Base-by-base conservation (phyloP, 192 early-diverging fungal species). In the Mortierella antarctica region DNA sequence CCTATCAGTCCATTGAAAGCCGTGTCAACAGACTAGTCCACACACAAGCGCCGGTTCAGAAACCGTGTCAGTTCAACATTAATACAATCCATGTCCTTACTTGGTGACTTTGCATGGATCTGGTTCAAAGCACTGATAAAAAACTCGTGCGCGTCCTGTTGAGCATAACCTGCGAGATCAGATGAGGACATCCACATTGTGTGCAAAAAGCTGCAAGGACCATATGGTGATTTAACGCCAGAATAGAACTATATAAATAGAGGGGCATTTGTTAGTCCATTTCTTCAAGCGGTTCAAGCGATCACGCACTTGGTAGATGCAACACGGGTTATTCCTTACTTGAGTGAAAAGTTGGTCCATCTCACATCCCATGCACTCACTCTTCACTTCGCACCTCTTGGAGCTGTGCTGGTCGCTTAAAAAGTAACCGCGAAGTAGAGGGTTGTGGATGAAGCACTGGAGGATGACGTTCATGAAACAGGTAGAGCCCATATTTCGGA, bases 121-220 rank as follows among this genome's bases (percentile, higher is more conserved):
- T 92, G 85, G 70, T 98, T 94, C 58, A 98, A 74, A 7, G 94
- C 84, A 12, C 95, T 92, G 51, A 98, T 96, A 71, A 99, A 95
- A 65, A 97, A 99, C 67, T 99, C 98, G 79, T 99, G 98, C 2
- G 97, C 96, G 67, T 98, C 97, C 79, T 99, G 97, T 83, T 98
- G 96, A 14, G 92, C 90, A 67, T 97, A 97, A 10, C 96, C 93
- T 17, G 98, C 96, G 41, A 99, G 83, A 55, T 97, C 92, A 52
- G 89, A 86, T 39, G 92, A 92, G 14, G 93, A 90, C 73, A 92
- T 88, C 98, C 98, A 99, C 88, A 99, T 92, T 13, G 93, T 74
- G 70, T 92, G 92, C 41, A 99, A 83, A 57, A 98, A 95, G 53
- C 87, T 73, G 56, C 91, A 88, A 5, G 98, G 97, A 1, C 92